A percentile compares a stretch with the other conserved stretches of the same genome.
Evolutionary conservation across 2,329 filamentous ascomycete species (phyloP).

Genomic region (Triangularia setosa): DNA sequence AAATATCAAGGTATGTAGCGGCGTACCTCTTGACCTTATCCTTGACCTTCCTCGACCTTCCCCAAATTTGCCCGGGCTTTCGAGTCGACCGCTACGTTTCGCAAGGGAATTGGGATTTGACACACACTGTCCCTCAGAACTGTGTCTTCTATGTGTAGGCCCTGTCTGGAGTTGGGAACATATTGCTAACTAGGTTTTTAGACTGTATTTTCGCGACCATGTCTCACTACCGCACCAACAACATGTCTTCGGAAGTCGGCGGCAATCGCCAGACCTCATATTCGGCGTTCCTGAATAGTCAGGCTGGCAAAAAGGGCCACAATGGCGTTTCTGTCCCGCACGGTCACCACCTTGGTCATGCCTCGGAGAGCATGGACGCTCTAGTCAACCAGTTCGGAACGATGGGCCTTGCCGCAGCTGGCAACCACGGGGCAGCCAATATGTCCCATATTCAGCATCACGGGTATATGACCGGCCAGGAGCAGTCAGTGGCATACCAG

Average conservation of each 20-base stretch:
- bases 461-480: constrained; percentile 26
- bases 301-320: constrained; percentile 19
- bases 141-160: too few relatives aligned
- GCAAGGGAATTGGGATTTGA: too few relatives aligned
- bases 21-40: neutral
- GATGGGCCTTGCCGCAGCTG: constrained; percentile 24
- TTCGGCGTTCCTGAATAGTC: constrained; percentile 24
- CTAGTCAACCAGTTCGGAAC: constrained; percentile 32
- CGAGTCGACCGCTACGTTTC: too few relatives aligned
- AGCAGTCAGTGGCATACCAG: constrained; percentile 30
- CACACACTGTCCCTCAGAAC: too few relatives aligned
- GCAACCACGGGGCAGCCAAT: constrained; percentile 16
- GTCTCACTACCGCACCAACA: constrained; percentile 26
- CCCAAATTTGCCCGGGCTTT: neutral
- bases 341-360: constrained; percentile 26
- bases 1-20: constrained; percentile 2
- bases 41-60: neutral
- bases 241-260: constrained; percentile 26
- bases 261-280: constrained; percentile 25
- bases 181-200: constrained; percentile 9
- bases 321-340: constrained; percentile 24
- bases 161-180: neutral
- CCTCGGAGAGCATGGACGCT: constrained; percentile 23
- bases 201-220: constrained; percentile 21
- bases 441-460: constrained; percentile 23